Conservation (phyloP, 257 asterid genomes). For the Lycium ferocissimum region DNA sequence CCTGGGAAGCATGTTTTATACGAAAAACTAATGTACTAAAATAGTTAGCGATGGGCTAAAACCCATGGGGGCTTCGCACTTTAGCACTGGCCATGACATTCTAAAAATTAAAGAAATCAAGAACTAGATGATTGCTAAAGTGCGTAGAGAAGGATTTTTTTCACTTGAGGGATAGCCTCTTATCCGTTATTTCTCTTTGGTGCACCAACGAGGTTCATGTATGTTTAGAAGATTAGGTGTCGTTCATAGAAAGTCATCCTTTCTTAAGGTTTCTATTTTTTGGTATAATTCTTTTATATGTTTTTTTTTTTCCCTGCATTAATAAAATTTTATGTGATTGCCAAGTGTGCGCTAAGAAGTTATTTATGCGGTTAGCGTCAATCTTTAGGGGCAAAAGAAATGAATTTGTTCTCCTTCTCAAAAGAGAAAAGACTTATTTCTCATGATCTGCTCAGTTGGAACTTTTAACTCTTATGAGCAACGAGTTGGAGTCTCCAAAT, state of each 20-base stretch:
- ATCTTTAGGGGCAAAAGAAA: not conserved
- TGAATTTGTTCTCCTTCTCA: not conserved
- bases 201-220: not conserved
- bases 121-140: constrained; percentile 7
- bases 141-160: not conserved
- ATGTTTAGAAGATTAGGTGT: not conserved
- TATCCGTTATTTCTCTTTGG: constrained; percentile 8
- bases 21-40: not conserved
- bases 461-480: constrained; percentile 9
- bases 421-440: not conserved
- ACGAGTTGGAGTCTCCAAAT: constrained; percentile 19
- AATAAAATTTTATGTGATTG: not conserved
- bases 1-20: constrained; percentile 13
- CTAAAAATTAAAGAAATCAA: not conserved
- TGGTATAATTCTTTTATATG: not conserved
- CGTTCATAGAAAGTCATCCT: not conserved
- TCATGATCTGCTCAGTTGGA: not conserved
- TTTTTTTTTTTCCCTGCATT: not conserved
- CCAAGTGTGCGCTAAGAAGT: not conserved
- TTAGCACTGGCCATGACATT: not conserved
- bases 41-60: not conserved
- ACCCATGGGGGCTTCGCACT: constrained; percentile 1
- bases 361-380: not conserved
- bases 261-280: not conserved
- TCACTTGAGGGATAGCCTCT: not conserved